Evolutionary conservation across 352 stramenopile species (phyloP).

Genomic region (Globisporangium polare): DNA sequence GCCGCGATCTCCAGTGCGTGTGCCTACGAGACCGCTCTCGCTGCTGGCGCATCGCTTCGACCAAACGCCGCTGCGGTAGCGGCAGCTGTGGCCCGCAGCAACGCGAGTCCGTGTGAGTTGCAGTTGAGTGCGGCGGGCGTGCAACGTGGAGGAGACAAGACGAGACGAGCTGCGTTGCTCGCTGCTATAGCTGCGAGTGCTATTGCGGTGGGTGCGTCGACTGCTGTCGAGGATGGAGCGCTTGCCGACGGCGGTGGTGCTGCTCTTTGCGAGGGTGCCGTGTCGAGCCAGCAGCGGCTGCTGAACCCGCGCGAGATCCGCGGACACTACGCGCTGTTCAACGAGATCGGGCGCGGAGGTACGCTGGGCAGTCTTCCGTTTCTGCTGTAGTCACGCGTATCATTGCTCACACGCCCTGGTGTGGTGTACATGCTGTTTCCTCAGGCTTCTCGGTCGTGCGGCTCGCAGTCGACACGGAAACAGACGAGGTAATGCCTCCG

Average conservation of each 20-base stretch:
- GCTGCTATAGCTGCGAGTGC: neutral
- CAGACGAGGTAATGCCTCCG: conserved; percentile 28
- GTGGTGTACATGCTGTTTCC: neutral
- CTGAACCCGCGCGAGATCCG: conserved; percentile 3
- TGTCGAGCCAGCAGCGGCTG: neutral
- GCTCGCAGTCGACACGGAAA: conserved; percentile 54
- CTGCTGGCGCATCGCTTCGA: neutral
- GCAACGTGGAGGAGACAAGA: neutral
- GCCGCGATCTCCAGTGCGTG: neutral
- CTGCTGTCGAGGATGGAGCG: neutral
- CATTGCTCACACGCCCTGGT: neutral
- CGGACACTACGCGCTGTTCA: conserved; percentile 50
- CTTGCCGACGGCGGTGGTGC: neutral
- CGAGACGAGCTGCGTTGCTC: neutral
- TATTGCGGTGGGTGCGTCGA: neutral
- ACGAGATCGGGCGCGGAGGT: conserved; percentile 67
- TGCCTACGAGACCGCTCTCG: neutral
- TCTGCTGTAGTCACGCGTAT: neutral
- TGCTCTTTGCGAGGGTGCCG: neutral
- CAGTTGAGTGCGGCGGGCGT: neutral
- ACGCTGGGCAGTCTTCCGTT: neutral
- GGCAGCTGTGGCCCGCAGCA: neutral
- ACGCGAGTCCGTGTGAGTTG: neutral
- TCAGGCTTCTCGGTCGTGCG: conserved; percentile 66
- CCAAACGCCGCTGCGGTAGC: neutral